Evolutionary conservation across 73 alveolate genomes (phyloP).

Genomic region (Tetrahymena borealis): DNA sequence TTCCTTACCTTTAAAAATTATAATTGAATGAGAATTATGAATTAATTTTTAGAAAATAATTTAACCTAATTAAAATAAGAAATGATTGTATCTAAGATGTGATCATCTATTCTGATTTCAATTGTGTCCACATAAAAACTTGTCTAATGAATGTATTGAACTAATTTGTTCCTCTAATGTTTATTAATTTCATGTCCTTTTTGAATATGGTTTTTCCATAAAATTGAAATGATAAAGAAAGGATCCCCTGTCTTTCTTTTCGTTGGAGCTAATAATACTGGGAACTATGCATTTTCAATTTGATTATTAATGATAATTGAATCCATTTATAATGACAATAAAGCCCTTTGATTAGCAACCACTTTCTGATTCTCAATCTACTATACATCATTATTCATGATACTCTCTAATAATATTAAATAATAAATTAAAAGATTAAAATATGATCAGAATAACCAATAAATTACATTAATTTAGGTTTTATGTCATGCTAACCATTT

Average conservation of each 20-base stretch:
- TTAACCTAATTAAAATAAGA: constrained; percentile 9
- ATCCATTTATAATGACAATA: constrained; percentile 9
- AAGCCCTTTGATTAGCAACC: background rate
- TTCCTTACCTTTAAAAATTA: background rate
- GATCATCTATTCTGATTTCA: constrained; percentile 38
- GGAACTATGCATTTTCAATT: constrained; percentile 22
- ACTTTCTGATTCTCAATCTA: background rate
- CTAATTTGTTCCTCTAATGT: background rate
- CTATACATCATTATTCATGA: background rate
- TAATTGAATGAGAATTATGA: no score
- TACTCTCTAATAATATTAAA: background rate
- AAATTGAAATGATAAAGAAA: constrained; percentile 10
- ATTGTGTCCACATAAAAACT: constrained; percentile 26
- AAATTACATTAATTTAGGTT: constrained; percentile 4
- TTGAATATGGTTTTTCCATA: constrained; percentile 10
- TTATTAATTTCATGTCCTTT: background rate
- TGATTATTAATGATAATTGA: constrained; percentile 24
- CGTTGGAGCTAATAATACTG: constrained; percentile 36
- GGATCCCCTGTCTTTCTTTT: constrained; percentile 33
- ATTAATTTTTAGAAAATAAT: background rate
- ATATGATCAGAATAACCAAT: background rate
- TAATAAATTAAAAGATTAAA: background rate
- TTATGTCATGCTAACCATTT: background rate
- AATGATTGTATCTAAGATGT: constrained; percentile 19
- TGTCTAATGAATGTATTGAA: constrained; percentile 18